Conservation (phyloP, 495 filamentous ascomycete genomes). For the Aspergillus ostianus region DNA sequence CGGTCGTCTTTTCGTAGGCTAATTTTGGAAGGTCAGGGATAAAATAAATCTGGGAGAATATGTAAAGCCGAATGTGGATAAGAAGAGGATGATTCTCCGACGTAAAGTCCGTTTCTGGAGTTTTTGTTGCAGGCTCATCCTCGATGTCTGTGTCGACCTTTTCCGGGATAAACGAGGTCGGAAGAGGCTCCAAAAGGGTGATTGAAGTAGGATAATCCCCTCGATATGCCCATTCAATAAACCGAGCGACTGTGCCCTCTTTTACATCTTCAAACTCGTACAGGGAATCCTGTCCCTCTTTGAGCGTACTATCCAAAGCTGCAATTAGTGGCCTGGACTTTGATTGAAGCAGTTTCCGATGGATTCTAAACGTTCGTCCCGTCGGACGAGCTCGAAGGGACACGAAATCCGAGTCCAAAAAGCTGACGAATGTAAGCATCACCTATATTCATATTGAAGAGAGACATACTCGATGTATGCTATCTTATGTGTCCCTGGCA, state of each 20-base stretch:
- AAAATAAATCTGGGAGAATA: constrained; percentile 3
- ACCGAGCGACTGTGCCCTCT: constrained; percentile 4
- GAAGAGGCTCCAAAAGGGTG: not conserved
- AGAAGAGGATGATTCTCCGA: constrained; percentile 1
- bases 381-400: constrained; percentile 1
- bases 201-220: constrained; percentile 3
- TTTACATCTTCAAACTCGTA: not conserved
- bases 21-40: not conserved
- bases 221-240: constrained; percentile 10
- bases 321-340: constrained; percentile 1
- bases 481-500: no score
- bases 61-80: not conserved
- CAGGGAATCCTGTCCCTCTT: not conserved
- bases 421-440: not conserved
- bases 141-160: no score
- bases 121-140: no score
- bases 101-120: no score
- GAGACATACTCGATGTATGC: constrained; percentile 8
- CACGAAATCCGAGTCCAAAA: constrained; percentile 1
- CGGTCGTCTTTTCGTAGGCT: no score
- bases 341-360: constrained; percentile 1
- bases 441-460: no score
- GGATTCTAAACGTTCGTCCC: constrained; percentile 1
- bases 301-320: not conserved
- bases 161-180: no score